Base-by-base conservation (phyloP, 331 rosid genomes). In the Acacia concinna region DNA sequence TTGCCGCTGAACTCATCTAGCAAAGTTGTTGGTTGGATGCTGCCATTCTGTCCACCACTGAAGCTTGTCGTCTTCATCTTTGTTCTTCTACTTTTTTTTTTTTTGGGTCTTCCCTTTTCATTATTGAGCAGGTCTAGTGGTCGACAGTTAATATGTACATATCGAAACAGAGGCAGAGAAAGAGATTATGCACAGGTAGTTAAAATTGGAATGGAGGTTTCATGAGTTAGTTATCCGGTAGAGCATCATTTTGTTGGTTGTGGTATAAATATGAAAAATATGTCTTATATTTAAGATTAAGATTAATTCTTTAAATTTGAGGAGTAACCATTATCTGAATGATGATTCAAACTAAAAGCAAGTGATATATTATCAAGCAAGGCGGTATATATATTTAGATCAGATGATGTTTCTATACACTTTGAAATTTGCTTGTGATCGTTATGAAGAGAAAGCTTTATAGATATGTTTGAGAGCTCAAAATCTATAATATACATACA, bases 81-180 rank as follows among this genome's bases (percentile, higher is more conserved):
- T 59, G 60, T 68, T 28, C 70, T 79, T 52, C 51, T 21, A 60
- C 41, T 49, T 44, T 71, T 70, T 52, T 72, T 37, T 49, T 44
- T 71, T 70, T 52, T 72, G 69, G 69, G 69, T 13, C 34, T 47
- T 20, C 68, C 72, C 43, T 79, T 68, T 47, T 64, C 12, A 82
- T 69, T 25, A 71, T 62, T 76, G 78, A 80, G 73, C 57, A 40
- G 27, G 18, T 65, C 57, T 70, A n/a, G n/a, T n/a, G n/a, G n/a
- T n/a, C n/a, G n/a, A 83, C 79, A 82, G 84, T 80, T 87, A 82
- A 82, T 32, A 63, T 91, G 91, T 86, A 91, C 79, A 91, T 87
- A 90, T 20, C 57, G 49, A 78, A 78, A 71, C 81, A 49, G 84
- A 32, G 56, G 67, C 78, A 23, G 46, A 79, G 68, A 78, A 63